Percentiles rank a stretch among this genome's conserved stretches.
Evolutionary conservation across 352 stramenopile genomes (phyloP).

Genomic region (Phytophthora hibernalis): DNA sequence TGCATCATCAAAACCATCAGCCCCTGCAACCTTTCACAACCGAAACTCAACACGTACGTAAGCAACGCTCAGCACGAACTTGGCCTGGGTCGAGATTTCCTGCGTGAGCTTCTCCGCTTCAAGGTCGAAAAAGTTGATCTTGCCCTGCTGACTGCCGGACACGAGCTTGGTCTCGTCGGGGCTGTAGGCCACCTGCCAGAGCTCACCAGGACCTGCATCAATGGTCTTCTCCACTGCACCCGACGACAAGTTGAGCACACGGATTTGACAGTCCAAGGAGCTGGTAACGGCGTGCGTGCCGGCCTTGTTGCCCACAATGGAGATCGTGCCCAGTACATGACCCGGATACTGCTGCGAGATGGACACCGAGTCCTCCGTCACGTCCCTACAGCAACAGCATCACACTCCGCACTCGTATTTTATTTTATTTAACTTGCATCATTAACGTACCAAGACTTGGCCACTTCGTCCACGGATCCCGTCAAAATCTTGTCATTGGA

Average conservation of each 20-base stretch:
- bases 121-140: conserved; percentile 90
- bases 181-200: conserved; percentile 90
- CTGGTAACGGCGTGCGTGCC: conserved; percentile 80
- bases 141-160: conserved; percentile 85
- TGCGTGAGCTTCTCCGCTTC: conserved; percentile 81
- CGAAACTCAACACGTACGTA: conserved; percentile 52
- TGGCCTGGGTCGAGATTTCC: conserved; percentile 74
- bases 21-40: background rate
- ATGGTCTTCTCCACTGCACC: conserved; percentile 85
- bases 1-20: conserved; percentile 27
- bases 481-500: conserved; percentile 89
- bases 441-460: conserved; percentile 83
- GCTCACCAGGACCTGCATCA: conserved; percentile 85
- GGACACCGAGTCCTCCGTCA: conserved; percentile 70
- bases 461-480: conserved; percentile 88
- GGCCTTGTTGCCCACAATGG: conserved; percentile 83
- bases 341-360: conserved; percentile 86
- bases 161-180: conserved; percentile 83
- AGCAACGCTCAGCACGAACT: conserved; percentile 81
- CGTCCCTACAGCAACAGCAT: conserved; percentile 50
- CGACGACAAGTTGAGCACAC: conserved; percentile 76
- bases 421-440: too few relatives aligned
- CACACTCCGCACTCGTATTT: too few relatives aligned
- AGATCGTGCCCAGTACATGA: conserved; percentile 88
- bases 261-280: conserved; percentile 87